A percentile compares a stretch with the other conserved stretches of the same genome.
phyloP scores from a whole-genome alignment of 495 filamentous ascomycete genomes.

The Penicillium samsonianum region DNA sequence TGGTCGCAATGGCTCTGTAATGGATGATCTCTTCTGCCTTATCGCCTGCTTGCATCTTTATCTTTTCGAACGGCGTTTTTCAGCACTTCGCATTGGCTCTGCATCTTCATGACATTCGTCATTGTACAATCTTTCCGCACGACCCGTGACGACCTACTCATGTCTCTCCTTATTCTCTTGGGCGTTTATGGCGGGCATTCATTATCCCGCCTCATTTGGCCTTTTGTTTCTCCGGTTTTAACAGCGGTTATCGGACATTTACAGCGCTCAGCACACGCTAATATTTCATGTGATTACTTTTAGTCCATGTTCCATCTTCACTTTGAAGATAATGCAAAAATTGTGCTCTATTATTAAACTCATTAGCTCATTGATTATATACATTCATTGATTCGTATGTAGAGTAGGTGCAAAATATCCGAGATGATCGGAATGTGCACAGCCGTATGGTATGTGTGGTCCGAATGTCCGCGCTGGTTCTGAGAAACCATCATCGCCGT shows the following conservation, averaged over 20 bases:
- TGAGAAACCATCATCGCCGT: slow-evolving; percentile 17
- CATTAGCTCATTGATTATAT: not conserved
- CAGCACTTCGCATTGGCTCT: slow-evolving; percentile 20
- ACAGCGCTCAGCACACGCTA: slow-evolving; percentile 13
- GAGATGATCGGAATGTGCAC: slow-evolving; percentile 23
- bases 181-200: slow-evolving; percentile 15
- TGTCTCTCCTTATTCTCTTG: slow-evolving; percentile 24
- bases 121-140: slow-evolving; percentile 32
- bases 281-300: slow-evolving; percentile 15
- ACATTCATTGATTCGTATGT: not conserved
- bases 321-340: slow-evolving; percentile 11
- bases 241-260: slow-evolving; percentile 6
- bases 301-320: slow-evolving; percentile 7
- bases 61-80: slow-evolving; percentile 10
- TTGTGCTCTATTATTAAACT: not conserved
- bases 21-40: not conserved
- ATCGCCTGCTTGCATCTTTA: slow-evolving; percentile 8
- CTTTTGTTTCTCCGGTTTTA: not conserved
- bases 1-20: slow-evolving; percentile 45
- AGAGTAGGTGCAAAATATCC: slow-evolving; percentile 4
- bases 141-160: slow-evolving; percentile 18
- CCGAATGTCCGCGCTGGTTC: not conserved
- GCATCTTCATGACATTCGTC: slow-evolving; percentile 20
- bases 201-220: not conserved
- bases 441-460: slow-evolving; percentile 23